A percentile compares a stretch with the other conserved stretches of the same genome.
These are phyloP conservation scores for Lithohypha guttulata DNA, from an alignment of 2,329 filamentous ascomycete genomes.

Conservation along the genomic window DNA sequence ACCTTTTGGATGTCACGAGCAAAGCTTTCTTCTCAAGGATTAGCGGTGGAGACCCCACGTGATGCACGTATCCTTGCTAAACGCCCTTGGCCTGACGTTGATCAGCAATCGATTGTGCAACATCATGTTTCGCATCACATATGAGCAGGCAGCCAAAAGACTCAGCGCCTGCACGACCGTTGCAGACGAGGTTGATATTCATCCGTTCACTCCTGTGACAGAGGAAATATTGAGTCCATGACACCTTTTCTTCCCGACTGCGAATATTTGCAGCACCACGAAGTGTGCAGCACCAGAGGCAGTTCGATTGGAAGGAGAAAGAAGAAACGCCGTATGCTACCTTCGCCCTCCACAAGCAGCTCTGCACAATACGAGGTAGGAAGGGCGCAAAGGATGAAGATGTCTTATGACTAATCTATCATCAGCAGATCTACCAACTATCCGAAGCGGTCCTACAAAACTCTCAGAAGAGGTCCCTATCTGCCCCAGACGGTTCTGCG, in stretches of 20 bases:
- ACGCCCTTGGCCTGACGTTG: not conserved
- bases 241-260: constrained; percentile 2
- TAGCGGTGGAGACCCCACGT: too few relatives aligned
- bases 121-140: not conserved
- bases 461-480: constrained; percentile 1
- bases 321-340: constrained; percentile 2
- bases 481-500: constrained; percentile 1
- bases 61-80: not conserved
- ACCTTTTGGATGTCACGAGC: too few relatives aligned
- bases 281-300: constrained; percentile 2
- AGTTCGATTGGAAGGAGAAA: constrained; percentile 1
- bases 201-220: not conserved
- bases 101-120: constrained; percentile 1
- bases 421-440: not conserved
- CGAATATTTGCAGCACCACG: constrained; percentile 2
- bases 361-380: constrained; percentile 6
- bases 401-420: not conserved
- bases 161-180: not conserved
- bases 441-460: not conserved
- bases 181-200: not conserved
- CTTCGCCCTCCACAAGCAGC: constrained; percentile 6
- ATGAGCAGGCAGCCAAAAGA: constrained; percentile 1
- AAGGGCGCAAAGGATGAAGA: constrained; percentile 1
- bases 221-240: not conserved
- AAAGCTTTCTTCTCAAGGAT: too few relatives aligned